phyloP scores from a whole-genome alignment of 192 early-diverging fungal genomes.

The Glomus cerebriforme region DNA sequence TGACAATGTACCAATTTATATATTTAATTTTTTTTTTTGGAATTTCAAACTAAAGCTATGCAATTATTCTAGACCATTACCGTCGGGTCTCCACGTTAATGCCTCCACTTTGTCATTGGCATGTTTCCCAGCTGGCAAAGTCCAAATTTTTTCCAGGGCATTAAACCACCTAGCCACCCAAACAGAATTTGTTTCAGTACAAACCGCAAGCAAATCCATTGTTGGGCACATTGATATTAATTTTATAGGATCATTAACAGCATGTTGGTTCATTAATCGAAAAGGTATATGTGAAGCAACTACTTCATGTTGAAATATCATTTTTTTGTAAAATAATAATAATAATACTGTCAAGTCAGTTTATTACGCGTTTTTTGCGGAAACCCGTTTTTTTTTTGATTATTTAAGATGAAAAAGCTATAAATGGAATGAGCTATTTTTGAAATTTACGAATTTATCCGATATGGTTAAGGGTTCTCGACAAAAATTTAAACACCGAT shows the following conservation, averaged over 20 bases:
- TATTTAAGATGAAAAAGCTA: too few species aligned
- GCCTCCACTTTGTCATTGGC: constrained; percentile 16
- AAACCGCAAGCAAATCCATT: constrained; percentile 34
- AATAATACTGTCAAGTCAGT: background rate
- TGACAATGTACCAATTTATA: background rate
- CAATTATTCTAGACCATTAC: background rate
- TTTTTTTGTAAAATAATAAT: background rate
- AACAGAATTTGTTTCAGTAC: constrained; percentile 5
- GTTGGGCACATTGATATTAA: constrained; percentile 31
- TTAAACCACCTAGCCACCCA: constrained; percentile 32
- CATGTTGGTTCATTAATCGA: constrained; percentile 27
- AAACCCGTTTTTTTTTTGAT: too few species aligned
- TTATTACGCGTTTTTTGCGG: background rate
- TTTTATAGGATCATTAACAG: constrained; percentile 10
- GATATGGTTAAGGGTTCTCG: background rate
- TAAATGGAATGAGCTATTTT: too few species aligned
- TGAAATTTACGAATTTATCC: background rate
- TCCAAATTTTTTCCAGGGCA: constrained; percentile 34
- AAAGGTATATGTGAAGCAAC: background rate
- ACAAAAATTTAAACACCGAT: background rate
- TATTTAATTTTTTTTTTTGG: background rate
- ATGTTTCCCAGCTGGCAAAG: constrained; percentile 14
- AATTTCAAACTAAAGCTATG: background rate
- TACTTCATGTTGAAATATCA: constrained; percentile 18
- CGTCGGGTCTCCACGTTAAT: constrained; percentile 37